A percentile compares a stretch with the other conserved stretches of the same genome.
Conservation (phyloP, 306 rosid genomes). For the Casuarina glauca region DNA sequence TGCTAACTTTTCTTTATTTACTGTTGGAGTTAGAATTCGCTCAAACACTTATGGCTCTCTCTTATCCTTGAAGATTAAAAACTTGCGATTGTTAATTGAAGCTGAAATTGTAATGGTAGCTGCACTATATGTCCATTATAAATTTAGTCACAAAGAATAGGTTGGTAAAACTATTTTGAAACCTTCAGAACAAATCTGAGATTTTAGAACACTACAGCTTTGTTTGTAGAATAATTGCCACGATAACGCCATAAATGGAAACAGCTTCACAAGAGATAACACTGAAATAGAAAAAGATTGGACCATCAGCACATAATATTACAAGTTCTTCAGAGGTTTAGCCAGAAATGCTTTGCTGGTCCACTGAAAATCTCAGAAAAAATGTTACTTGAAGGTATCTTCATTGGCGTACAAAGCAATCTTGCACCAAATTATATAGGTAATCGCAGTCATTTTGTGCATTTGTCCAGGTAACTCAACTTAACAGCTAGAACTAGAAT, state of each 20-base stretch:
- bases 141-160: too few relatives aligned
- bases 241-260: conserved; percentile 97
- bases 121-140: too few relatives aligned
- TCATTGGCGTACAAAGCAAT: neutral
- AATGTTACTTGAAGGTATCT: neutral
- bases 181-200: conserved; percentile 36
- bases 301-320: conserved; percentile 24
- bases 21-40: too few relatives aligned
- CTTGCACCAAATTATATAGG: neutral
- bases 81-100: too few relatives aligned
- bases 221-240: conserved; percentile 97
- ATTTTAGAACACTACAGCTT: conserved; percentile 73
- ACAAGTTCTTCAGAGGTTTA: neutral
- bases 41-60: too few relatives aligned
- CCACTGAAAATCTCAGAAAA: neutral
- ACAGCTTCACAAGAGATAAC: conserved; percentile 98
- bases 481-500: neutral
- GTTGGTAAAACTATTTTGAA: too few relatives aligned
- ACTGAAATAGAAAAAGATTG: conserved; percentile 50
- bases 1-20: too few relatives aligned
- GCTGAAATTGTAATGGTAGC: too few relatives aligned
- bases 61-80: too few relatives aligned
- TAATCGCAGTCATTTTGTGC: neutral
- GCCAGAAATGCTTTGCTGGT: neutral
- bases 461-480: neutral